Evolutionary conservation across 1,284 basidiomycete genomes (phyloP).

Genomic region (Sparassis latifolia): DNA sequence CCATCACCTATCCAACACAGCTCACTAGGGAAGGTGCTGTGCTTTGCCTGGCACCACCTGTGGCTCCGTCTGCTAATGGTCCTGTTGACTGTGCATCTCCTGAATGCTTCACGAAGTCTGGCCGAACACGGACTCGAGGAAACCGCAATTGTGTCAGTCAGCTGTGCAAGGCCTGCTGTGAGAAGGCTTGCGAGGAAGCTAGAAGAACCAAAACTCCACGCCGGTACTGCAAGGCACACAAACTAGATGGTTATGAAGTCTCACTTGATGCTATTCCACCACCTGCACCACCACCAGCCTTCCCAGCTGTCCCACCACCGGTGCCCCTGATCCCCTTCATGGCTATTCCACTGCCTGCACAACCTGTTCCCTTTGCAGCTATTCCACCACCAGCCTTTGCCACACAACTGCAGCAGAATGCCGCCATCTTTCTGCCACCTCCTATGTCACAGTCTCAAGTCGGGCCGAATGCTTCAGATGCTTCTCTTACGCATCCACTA

Average conservation of each 20-base stretch:
- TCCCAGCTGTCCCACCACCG: background rate
- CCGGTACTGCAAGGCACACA: background rate
- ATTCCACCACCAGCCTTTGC: too few relatives aligned
- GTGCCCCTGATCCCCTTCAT: too few relatives aligned
- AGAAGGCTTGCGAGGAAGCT: background rate
- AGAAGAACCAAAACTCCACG: background rate
- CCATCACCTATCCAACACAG: background rate
- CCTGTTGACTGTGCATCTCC: background rate
- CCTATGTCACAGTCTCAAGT: too few relatives aligned
- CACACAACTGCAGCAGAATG: too few relatives aligned
- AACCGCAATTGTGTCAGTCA: background rate
- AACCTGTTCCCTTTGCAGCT: background rate
- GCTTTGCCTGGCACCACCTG: background rate
- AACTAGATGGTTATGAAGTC: background rate
- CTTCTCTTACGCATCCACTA: too few relatives aligned
- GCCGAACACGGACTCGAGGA: background rate
- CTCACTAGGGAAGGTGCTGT: background rate
- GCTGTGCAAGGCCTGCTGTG: background rate
- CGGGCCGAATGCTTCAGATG: too few relatives aligned
- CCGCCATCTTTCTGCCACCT: too few relatives aligned
- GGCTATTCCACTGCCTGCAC: too few relatives aligned
- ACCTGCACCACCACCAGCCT: background rate
- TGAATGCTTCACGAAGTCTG: background rate
- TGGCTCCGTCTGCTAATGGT: background rate
- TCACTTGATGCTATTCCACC: background rate